These are phyloP conservation scores for Phytophthora podocarpi DNA, from an alignment of 352 stramenopile species.

Conservation along the genomic window DNA sequence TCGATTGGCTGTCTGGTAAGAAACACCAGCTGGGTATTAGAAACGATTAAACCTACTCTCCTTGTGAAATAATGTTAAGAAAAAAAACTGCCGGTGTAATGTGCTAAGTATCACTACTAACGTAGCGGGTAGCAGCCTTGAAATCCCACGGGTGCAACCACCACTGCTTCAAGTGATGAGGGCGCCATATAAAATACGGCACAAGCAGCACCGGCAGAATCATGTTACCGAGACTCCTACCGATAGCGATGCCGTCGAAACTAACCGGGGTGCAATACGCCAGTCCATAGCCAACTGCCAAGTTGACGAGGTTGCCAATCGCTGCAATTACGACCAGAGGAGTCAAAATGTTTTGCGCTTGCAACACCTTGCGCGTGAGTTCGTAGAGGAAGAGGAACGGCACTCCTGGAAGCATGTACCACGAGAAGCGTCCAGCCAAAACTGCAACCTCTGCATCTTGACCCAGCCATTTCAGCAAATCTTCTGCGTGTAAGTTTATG, in stretches of 20 bases:
- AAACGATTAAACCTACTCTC: too few relatives aligned
- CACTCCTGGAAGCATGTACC: slow-evolving; percentile 56
- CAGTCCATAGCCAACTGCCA: slow-evolving; percentile 56
- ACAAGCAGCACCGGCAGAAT: slow-evolving; percentile 45
- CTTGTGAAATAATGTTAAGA: too few relatives aligned
- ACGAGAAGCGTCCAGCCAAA: slow-evolving; percentile 56
- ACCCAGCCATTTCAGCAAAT: slow-evolving; percentile 41
- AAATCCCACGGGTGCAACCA: too few relatives aligned
- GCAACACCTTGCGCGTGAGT: slow-evolving; percentile 67
- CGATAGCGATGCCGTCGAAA: slow-evolving; percentile 72
- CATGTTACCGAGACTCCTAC: slow-evolving; percentile 50
- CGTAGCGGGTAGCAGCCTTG: too few relatives aligned
- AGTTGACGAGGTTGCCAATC: slow-evolving; percentile 62
- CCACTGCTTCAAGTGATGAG: slow-evolving; percentile 32
- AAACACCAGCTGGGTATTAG: too few relatives aligned
- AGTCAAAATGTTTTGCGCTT: slow-evolving; percentile 66
- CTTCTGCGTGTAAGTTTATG: slow-evolving; percentile 51
- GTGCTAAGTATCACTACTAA: too few relatives aligned
- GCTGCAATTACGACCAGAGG: slow-evolving; percentile 67
- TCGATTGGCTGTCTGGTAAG: too few relatives aligned
- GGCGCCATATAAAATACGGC: slow-evolving; percentile 48
- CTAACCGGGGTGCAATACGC: slow-evolving; percentile 65
- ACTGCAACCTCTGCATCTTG: slow-evolving; percentile 48
- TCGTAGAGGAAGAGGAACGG: slow-evolving; percentile 81
- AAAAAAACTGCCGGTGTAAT: too few relatives aligned